Evolutionary conservation across 805 yeast genomes (phyloP).

Genomic region (Teunomyces pallodes): DNA sequence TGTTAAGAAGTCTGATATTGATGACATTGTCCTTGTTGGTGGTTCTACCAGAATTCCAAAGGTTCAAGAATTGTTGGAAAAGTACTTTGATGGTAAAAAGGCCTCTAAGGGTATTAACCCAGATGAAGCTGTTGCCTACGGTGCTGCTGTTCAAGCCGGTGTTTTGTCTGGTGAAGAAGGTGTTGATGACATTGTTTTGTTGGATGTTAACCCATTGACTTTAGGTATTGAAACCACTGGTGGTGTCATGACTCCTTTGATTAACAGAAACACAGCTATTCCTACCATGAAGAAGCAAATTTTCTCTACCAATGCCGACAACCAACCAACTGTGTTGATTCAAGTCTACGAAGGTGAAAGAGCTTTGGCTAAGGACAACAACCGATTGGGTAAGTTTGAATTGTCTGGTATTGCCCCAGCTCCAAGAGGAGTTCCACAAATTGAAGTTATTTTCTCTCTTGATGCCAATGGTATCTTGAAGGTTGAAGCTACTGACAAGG

Average conservation of each 20-base stretch:
- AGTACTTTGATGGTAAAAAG: constrained; percentile 46
- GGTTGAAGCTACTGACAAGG: constrained; percentile 98
- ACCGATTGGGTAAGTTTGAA: constrained; percentile 97
- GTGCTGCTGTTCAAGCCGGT: constrained; percentile 99
- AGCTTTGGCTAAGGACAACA: constrained; percentile 97
- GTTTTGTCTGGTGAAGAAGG: constrained; percentile 95
- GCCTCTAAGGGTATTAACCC: constrained; percentile 50
- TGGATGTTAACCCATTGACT: constrained; percentile 97
- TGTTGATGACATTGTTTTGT: constrained; percentile 90
- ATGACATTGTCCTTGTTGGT: constrained; percentile 48
- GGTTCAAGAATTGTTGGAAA: constrained; percentile 47
- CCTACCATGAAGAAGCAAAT: constrained; percentile 99
- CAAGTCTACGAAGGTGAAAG: constrained; percentile 99
- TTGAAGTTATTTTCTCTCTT: constrained; percentile 97
- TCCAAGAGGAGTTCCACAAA: constrained; percentile 98
- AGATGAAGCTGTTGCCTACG: constrained; percentile 51
- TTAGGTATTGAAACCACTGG: constrained; percentile 99
- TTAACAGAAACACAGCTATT: constrained; percentile 98
- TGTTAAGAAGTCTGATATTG: constrained; percentile 43
- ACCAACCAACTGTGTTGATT: constrained; percentile 98
- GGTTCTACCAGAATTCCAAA: constrained; percentile 52
- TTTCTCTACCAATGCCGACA: constrained; percentile 97
- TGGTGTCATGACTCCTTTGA: constrained; percentile 97
- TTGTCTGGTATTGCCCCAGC: constrained; percentile 97
- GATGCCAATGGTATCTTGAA: constrained; percentile 99